phyloP scores from a whole-genome alignment of 163 green algal species.

The Volvox carteri region DNA sequence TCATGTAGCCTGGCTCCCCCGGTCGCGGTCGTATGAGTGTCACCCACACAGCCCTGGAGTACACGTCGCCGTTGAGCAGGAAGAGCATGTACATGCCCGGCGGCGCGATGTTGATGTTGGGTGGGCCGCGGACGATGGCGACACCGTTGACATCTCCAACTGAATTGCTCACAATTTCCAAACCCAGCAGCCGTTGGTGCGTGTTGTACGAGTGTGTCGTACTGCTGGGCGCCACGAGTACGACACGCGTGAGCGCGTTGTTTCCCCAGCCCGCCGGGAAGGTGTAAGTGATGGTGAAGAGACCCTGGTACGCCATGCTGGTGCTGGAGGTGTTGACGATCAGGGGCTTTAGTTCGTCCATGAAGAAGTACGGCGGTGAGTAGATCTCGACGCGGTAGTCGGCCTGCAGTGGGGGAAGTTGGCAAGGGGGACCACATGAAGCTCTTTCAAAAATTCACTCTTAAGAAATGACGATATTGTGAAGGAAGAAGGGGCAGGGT shows the following conservation, averaged over 20 bases:
- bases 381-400: conserved; percentile 63
- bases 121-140: conserved; percentile 36
- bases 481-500: background rate
- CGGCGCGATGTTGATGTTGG: conserved; percentile 52
- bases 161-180: conserved; percentile 17
- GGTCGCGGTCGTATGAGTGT: background rate
- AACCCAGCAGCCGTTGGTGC: conserved; percentile 45
- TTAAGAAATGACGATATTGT: too few species aligned
- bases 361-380: conserved; percentile 55
- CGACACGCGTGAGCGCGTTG: conserved; percentile 40
- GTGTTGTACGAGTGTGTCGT: conserved; percentile 57
- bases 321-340: background rate
- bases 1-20: background rate
- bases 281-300: background rate
- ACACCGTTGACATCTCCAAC: background rate
- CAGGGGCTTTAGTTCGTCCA: conserved; percentile 33
- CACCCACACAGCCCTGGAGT: conserved; percentile 46
- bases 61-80: conserved; percentile 61
- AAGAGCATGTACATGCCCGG: conserved; percentile 66
- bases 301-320: background rate
- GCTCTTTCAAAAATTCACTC: too few species aligned
- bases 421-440: background rate
- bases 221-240: conserved; percentile 56
- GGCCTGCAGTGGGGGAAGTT: conserved; percentile 11
- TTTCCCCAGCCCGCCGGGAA: background rate